Base-by-base conservation (phyloP, 352 stramenopile species). In the Globisporangium echinulatum region DNA sequence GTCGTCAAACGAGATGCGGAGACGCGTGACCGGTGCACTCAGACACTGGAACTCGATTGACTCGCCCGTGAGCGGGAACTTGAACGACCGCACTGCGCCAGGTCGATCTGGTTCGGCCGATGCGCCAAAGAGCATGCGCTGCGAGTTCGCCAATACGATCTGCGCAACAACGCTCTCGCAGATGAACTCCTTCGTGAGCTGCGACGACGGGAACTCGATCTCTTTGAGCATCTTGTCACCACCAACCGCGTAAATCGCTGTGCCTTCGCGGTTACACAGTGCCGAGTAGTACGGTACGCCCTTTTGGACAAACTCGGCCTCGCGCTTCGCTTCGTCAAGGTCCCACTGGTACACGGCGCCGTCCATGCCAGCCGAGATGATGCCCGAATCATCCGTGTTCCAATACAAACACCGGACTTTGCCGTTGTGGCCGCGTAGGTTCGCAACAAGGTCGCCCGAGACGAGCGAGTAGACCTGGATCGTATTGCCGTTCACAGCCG, bases 321-420 rank as follows among this genome's bases (percentile, higher is more conserved):
- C 77, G 37, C 94, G 78, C 62, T 96, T 97, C 51, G 79, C 86
- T 48, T 97, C 90, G 47, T 96, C 88, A 38, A 97, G 70, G 52
- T 97, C 82, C 94, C 94, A 98, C 51, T 93, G 76, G 63, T 98
- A 98, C 36, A 98, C 86, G 8, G 91, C 94, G 52, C 94, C 94
- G 64, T 98, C 94, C 67, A 95, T 78, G 13, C 94, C 92, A 11
- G 87, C 90, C 15, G 82, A 94, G 43, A 98, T 74, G 17, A 98
- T 64, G 7, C 73, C 80, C 49, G 77, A 82, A 75, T 97, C 92
- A 65, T 97, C 85, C 15, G 71, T 61, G 60, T 89, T 90, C 87
- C 87, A 98, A 61, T 73, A 82, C 13, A 98, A 58, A 56, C 82
- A 87, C 14, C 82, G 85, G 40, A 97, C 86, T 70, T 97, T 97